A percentile compares a stretch with the other conserved stretches of the same genome.
Conservation (phyloP, 2,329 filamentous ascomycete species). For the Aspergillus brasiliensis region DNA sequence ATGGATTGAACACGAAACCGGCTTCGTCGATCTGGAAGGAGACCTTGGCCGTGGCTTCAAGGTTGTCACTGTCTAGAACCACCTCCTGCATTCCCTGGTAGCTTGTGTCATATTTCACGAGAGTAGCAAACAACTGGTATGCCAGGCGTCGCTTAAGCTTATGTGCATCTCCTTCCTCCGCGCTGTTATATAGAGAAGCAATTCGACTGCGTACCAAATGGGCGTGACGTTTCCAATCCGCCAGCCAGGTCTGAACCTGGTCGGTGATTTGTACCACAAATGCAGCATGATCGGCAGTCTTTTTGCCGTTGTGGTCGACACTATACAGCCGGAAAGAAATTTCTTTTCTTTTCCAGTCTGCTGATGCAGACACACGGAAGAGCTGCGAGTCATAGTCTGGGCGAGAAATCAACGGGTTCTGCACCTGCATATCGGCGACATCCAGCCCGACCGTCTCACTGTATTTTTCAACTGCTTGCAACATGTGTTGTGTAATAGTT, state of each 20-base stretch:
- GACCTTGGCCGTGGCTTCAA: conserved; percentile 57
- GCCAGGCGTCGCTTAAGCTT: conserved; percentile 74
- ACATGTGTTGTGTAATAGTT: conserved; percentile 66
- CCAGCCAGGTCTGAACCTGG: conserved; percentile 1
- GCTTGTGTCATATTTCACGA: conserved; percentile 58
- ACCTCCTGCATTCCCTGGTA: conserved; percentile 62
- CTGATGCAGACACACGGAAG: conserved; percentile 10
- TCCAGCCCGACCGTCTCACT: conserved; percentile 62
- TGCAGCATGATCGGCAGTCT: conserved; percentile 9
- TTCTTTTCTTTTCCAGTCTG: not conserved
- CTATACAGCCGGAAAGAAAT: conserved; percentile 10
- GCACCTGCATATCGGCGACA: conserved; percentile 67
- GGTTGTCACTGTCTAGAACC: conserved; percentile 57
- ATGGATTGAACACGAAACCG: conserved; percentile 61
- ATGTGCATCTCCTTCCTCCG: conserved; percentile 66
- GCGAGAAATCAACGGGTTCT: conserved; percentile 63
- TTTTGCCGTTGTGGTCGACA: conserved; percentile 3
- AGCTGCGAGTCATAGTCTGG: conserved; percentile 2
- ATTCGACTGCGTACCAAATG: conserved; percentile 69
- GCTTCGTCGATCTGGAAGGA: conserved; percentile 58
- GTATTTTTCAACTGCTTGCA: conserved; percentile 52
- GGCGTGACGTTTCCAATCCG: conserved; percentile 57
- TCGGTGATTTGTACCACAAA: conserved; percentile 1
- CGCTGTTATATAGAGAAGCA: conserved; percentile 60
- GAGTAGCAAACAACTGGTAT: conserved; percentile 70